Conservation (phyloP, 2,329 filamentous ascomycete genomes). For the Trichoderma asperellum region DNA sequence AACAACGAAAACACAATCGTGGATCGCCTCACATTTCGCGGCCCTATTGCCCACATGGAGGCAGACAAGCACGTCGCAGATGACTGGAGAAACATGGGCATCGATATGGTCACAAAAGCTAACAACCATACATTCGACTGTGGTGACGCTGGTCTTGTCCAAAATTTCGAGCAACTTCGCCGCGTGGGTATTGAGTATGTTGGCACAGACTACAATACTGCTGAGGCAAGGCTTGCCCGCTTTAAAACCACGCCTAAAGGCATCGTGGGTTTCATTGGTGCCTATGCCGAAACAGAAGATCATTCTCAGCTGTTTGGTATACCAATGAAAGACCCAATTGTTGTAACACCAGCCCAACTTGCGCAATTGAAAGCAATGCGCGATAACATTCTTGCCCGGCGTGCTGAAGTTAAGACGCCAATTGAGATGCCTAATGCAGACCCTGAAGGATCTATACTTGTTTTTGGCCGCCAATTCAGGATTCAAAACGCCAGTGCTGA, state of each 20-base stretch:
- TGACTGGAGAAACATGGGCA: conserved; percentile 21
- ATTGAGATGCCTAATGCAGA: not conserved
- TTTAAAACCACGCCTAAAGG: conserved; percentile 19
- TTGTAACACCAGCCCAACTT: conserved; percentile 8
- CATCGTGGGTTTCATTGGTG: conserved; percentile 14
- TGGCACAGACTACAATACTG: conserved; percentile 10
- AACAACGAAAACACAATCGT: conserved; percentile 25
- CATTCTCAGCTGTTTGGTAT: conserved; percentile 13
- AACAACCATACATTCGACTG: conserved; percentile 18
- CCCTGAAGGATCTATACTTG: conserved; percentile 2
- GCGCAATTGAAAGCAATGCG: conserved; percentile 6
- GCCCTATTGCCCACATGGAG: conserved; percentile 17
- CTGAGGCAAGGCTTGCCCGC: conserved; percentile 8
- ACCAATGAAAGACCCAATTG: not conserved
- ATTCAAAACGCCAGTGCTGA: not conserved
- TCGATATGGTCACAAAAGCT: conserved; percentile 20
- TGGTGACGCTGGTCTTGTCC: conserved; percentile 9
- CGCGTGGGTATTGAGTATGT: conserved; percentile 19
- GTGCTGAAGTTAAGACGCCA: not conserved
- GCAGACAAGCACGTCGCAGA: conserved; percentile 9
- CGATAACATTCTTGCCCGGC: not conserved
- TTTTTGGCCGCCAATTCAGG: conserved; percentile 16
- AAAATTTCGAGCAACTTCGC: conserved; percentile 19
- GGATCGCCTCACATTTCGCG: conserved; percentile 19
- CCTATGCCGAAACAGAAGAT: conserved; percentile 12